phyloP scores from a whole-genome alignment of 345 rosid genomes.

The Acer negundo region DNA sequence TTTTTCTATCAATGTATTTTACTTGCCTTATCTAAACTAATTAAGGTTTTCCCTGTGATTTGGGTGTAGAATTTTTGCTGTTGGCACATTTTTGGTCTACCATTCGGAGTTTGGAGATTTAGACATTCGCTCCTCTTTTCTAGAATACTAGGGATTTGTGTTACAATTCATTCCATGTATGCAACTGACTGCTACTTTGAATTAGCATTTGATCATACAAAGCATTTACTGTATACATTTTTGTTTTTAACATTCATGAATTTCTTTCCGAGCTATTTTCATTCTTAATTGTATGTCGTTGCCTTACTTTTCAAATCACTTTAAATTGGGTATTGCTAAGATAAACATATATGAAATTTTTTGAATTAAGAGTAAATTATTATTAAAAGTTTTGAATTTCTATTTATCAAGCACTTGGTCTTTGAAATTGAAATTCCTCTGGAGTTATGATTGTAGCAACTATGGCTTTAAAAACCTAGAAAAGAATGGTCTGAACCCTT shows the following conservation, averaged over 20 bases:
- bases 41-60: slow-evolving; percentile 28
- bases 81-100: slow-evolving; percentile 32
- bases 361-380: background rate
- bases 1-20: slow-evolving; percentile 3
- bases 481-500: background rate
- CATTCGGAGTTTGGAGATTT: slow-evolving; percentile 39
- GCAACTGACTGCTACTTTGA: slow-evolving; percentile 11
- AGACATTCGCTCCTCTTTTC: slow-evolving; percentile 44
- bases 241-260: slow-evolving; percentile 1
- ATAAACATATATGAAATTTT: background rate
- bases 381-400: background rate
- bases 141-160: slow-evolving; percentile 40
- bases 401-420: slow-evolving; percentile 1
- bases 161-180: slow-evolving; percentile 18
- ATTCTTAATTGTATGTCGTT: background rate
- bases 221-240: slow-evolving; percentile 1
- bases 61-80: slow-evolving; percentile 50
- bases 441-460: background rate
- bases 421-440: background rate
- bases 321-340: background rate
- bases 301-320: background rate
- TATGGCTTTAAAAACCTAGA: background rate
- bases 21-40: slow-evolving; percentile 19
- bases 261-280: slow-evolving; percentile 4
- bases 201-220: slow-evolving; percentile 21